These are phyloP conservation scores for Tricholoma sp. DNA, from an alignment of 768 basidiomycete genomes.

Conservation along the genomic window DNA sequence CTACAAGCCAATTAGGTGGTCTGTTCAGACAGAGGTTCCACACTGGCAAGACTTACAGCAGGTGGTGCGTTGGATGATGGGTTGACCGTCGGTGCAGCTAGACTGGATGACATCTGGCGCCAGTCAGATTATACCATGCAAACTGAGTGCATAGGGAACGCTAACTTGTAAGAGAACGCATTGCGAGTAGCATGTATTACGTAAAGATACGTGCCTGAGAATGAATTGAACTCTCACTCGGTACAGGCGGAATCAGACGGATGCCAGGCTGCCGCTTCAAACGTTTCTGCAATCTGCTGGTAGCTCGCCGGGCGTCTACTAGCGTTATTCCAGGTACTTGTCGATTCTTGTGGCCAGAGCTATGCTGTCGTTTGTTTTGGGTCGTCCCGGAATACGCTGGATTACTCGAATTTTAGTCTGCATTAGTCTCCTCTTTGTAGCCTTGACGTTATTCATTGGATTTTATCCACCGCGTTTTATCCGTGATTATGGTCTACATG, in stretches of 20 bases:
- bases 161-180: background rate
- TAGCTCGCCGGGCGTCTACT: no score
- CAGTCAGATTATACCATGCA: background rate
- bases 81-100: conserved; percentile 21
- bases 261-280: no score
- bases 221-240: no score
- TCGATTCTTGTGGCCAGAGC: background rate
- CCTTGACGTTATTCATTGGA: background rate
- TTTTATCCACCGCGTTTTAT: background rate
- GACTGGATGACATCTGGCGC: conserved; percentile 11
- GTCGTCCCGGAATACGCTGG: conserved; percentile 18
- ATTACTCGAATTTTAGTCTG: conserved; percentile 10
- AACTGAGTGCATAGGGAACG: background rate
- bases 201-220: no score
- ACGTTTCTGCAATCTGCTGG: no score
- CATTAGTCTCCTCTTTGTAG: background rate
- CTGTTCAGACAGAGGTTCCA: background rate
- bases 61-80: conserved; percentile 22
- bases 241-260: no score
- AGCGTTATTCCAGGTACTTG: no score
- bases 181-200: no score
- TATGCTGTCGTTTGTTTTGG: conserved; percentile 1
- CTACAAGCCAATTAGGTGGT: conserved; percentile 28
- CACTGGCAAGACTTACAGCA: conserved; percentile 22
- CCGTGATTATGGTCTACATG: background rate